Evolutionary conservation across 176 grass and related monocot genomes (phyloP), one percentile per base, ranked within the genome.

Genomic region (Triticum dicoccoides): DNA sequence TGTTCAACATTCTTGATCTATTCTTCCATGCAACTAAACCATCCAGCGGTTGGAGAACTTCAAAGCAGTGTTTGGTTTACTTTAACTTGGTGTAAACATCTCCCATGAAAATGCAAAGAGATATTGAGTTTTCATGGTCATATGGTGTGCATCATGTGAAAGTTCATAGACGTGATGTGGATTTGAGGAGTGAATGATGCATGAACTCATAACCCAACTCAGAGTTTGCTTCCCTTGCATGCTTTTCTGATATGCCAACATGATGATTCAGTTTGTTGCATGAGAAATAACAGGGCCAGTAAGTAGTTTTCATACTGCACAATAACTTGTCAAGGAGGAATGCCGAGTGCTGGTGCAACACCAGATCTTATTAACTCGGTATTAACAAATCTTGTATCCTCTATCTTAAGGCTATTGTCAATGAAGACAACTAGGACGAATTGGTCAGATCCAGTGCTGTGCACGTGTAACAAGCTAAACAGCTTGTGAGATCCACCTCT

Each of bases 401-500:
- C 83, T 27, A 77, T 74, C 32, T 89, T 90, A 80, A 81, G 49
- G 33, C 54, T 44, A 72, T 73, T 56, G 68, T 89, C 83, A 42
- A 72, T 81, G 76, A 92, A 86, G 45, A 95, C 54, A 80, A 92
- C 49, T 44, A 95, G 61, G 66, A 90, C 29, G 14, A 87, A 80
- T 27, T 86, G 83, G 23, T 90, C 79, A 30, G 77, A 61, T 86
- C 76, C 78, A 23, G 69, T 79, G 37, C 18, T 85, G 52, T 25
- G 33, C 5, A 72, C 76, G 21, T 90, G 73, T 33, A 81, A 69
- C 25, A 84, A 84, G 29, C 70, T 59, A 68, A 86, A 76, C 65
- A 80, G 66, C 35, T 79, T 84, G 65, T 39, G 21, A 49, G 74
- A 73, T 84, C 45, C 54, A 71, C 61, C 27, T 65, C 12, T 75